phyloP scores from a whole-genome alignment of 148 eudicot genomes.

The Rhododendron henanense region DNA sequence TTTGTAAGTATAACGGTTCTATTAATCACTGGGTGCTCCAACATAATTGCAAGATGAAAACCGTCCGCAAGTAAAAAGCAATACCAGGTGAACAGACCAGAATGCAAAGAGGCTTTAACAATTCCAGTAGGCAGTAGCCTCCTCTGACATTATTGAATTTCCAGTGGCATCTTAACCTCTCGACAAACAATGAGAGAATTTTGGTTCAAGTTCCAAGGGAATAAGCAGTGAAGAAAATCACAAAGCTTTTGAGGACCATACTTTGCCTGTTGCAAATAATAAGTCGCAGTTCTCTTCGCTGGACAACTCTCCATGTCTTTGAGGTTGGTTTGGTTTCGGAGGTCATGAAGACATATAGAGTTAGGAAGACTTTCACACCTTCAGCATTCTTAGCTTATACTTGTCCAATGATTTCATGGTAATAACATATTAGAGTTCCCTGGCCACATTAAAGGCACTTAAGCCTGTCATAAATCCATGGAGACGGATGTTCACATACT shows the following conservation, averaged over 20 bases:
- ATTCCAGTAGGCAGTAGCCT: neutral
- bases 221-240: neutral
- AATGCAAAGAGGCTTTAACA: neutral
- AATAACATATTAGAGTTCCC: slow-evolving; percentile 6
- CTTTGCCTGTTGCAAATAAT: neutral
- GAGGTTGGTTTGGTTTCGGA: slow-evolving; percentile 8
- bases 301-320: neutral
- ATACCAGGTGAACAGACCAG: neutral
- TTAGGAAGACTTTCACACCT: neutral
- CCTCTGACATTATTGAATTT: neutral
- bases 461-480: slow-evolving; percentile 1
- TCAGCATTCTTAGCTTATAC: slow-evolving; percentile 9
- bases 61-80: neutral
- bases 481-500: neutral
- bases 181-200: neutral
- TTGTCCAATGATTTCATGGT: slow-evolving; percentile 13
- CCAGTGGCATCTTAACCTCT: slow-evolving; percentile 13
- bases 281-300: neutral
- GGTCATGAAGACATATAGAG: neutral
- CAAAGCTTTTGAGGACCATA: neutral
- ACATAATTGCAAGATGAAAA: neutral
- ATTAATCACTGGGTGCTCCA: neutral
- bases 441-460: slow-evolving; percentile 11
- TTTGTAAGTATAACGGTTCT: neutral
- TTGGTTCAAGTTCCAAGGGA: neutral